Evolutionary conservation across 2,329 filamentous ascomycete species (phyloP).

Genomic region (Ascomycota sp.): DNA sequence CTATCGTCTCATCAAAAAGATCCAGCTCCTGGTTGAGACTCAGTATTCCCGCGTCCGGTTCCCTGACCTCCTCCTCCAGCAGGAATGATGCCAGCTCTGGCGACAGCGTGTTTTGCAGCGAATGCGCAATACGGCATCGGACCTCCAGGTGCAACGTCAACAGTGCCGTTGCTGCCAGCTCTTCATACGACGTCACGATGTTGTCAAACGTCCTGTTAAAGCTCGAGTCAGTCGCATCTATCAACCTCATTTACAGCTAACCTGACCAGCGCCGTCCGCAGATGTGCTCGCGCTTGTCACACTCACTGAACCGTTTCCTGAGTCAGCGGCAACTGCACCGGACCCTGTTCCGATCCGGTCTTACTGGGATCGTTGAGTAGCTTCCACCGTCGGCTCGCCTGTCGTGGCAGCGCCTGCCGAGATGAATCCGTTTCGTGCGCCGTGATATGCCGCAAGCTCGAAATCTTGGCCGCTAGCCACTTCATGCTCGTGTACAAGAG

Average conservation of each 20-base stretch:
- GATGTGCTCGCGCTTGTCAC: background rate
- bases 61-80: conserved; percentile 51
- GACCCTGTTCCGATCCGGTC: conserved; percentile 36
- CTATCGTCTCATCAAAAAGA: conserved; percentile 68
- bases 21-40: conserved; percentile 66
- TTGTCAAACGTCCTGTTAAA: conserved; percentile 54
- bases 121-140: conserved; percentile 66
- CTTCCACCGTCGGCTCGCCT: conserved; percentile 64
- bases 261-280: background rate
- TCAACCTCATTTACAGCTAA: no score
- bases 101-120: conserved; percentile 44
- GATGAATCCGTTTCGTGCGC: conserved; percentile 48
- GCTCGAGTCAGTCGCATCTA: background rate
- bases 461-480: conserved; percentile 75
- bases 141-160: conserved; percentile 79
- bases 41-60: conserved; percentile 65
- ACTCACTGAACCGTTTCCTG: conserved; percentile 61
- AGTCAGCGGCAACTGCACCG: conserved; percentile 74
- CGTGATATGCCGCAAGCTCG: conserved; percentile 66
- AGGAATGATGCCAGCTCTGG: conserved; percentile 40
- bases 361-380: conserved; percentile 45
- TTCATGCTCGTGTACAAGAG: conserved; percentile 94
- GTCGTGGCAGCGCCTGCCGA: conserved; percentile 27
- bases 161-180: conserved; percentile 59
- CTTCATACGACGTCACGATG: conserved; percentile 64